Evolutionary conservation across 345 rosid species (phyloP).

Genomic region (Hevea brasiliensis): DNA sequence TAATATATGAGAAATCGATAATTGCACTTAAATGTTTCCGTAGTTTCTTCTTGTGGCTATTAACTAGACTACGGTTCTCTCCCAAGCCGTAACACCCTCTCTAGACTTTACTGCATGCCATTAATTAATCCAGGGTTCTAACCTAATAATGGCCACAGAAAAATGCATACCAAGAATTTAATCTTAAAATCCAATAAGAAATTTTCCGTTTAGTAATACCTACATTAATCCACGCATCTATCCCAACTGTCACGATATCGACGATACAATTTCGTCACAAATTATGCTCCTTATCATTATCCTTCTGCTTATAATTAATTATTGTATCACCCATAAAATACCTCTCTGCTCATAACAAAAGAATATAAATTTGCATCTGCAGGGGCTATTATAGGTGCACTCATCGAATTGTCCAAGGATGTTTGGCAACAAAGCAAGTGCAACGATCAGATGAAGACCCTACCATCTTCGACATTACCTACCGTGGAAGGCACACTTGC

Average conservation of each 20-base stretch:
- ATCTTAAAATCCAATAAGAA: background rate
- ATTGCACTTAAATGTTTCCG: no score
- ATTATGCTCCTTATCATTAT: no score
- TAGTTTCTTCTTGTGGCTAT: background rate
- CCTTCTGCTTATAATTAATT: no score
- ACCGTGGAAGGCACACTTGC: conserved; percentile 78
- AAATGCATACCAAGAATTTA: no score
- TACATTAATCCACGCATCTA: background rate
- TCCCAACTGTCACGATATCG: background rate
- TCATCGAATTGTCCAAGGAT: conserved; percentile 51
- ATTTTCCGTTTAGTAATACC: background rate
- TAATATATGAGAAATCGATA: no score
- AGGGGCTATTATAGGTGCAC: conserved; percentile 96
- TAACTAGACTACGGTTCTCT: background rate
- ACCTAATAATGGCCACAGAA: background rate
- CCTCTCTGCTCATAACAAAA: background rate
- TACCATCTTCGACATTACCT: conserved; percentile 65
- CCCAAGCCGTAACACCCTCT: background rate
- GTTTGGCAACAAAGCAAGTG: conserved; percentile 85
- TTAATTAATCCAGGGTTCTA: background rate
- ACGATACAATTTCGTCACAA: no score
- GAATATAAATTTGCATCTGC: conserved; percentile 8
- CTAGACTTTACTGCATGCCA: background rate
- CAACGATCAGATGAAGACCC: conserved; percentile 85
- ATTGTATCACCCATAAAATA: no score